Conservation (phyloP, 1,284 basidiomycete species). For the Malassezia vespertilionis region DNA sequence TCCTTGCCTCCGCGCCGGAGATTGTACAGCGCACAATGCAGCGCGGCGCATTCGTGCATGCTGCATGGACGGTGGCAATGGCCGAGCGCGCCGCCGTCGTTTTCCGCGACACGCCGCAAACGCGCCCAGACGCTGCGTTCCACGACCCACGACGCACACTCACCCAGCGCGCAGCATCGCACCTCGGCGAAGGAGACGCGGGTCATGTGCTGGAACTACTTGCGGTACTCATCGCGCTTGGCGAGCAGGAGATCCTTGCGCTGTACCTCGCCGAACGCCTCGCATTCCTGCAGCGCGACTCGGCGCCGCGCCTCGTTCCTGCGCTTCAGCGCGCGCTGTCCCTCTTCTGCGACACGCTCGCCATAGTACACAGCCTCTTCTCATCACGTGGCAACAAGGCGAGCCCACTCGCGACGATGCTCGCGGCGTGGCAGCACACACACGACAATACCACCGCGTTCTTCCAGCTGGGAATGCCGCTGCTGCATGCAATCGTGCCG, state of each 20-base stretch:
- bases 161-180: background rate
- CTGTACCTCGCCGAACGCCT: constrained; percentile 1
- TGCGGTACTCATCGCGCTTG: background rate
- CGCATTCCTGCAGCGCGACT: too few relatives aligned
- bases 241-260: background rate
- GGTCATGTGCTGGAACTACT: background rate
- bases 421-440: too few relatives aligned
- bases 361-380: too few relatives aligned
- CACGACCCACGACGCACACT: background rate
- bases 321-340: too few relatives aligned
- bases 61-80: constrained; percentile 3
- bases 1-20: constrained; percentile 10
- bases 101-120: background rate
- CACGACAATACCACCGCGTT: background rate
- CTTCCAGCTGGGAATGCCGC: constrained; percentile 2
- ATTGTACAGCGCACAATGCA: background rate
- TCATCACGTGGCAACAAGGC: too few relatives aligned
- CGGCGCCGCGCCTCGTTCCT: too few relatives aligned
- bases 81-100: background rate
- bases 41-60: constrained; percentile 1
- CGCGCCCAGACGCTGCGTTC: background rate
- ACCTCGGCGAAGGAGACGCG: background rate
- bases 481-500: too few relatives aligned
- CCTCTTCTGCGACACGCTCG: too few relatives aligned
- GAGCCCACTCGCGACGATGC: too few relatives aligned